These are phyloP conservation scores for Seminavis robusta DNA, from an alignment of 108 stramenopile species.

Conservation along the genomic window DNA sequence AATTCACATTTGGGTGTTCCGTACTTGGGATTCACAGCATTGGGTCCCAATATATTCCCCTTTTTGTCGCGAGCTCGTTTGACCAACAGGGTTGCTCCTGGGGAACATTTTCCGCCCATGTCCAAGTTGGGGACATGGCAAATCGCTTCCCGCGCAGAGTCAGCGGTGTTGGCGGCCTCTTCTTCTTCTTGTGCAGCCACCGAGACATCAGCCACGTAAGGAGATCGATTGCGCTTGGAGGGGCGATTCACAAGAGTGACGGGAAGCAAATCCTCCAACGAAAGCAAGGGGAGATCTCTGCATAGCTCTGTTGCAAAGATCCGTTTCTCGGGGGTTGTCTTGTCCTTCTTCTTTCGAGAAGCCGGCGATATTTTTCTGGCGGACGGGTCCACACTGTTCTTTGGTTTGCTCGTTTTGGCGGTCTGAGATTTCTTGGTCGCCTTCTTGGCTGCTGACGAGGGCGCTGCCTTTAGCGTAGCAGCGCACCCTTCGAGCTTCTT, in stretches of 20 bases:
- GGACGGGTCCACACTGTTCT: no score
- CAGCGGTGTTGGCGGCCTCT: conserved; percentile 17
- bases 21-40: conserved; percentile 47
- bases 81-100: conserved; percentile 32
- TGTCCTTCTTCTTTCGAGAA: no score
- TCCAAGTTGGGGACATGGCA: conserved; percentile 32
- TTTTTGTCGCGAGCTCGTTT: conserved; percentile 37
- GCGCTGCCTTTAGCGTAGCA: no score
- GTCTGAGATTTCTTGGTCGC: no score
- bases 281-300: no score
- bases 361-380: no score
- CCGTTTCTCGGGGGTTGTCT: no score
- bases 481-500: no score
- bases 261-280: conserved; percentile 5
- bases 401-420: no score
- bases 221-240: conserved; percentile 43
- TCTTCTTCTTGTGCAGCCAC: conserved; percentile 19
- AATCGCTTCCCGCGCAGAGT: conserved; percentile 3
- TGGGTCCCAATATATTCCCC: conserved; percentile 40
- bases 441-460: no score
- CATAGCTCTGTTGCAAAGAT: no score
- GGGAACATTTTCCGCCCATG: conserved; percentile 53
- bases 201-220: conserved; percentile 57
- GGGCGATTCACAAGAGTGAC: conserved; percentile 29
- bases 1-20: conserved; percentile 57